Evolutionary conservation across 2,329 filamentous ascomycete genomes (phyloP).

Genomic region (Apiospora malaysiana): DNA sequence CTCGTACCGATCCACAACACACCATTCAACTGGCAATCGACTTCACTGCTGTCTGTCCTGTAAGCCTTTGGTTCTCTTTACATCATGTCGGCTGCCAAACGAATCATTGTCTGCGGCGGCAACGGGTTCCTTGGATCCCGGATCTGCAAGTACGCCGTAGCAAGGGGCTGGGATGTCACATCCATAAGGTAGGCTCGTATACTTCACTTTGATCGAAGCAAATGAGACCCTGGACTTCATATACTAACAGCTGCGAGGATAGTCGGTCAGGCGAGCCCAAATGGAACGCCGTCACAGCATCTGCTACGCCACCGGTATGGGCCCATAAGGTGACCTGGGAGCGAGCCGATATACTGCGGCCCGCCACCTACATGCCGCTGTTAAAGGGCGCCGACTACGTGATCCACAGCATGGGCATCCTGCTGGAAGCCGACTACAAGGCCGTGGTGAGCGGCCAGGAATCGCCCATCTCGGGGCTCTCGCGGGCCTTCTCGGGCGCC

Average conservation of each 20-base stretch:
- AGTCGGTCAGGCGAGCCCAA: slow-evolving; percentile 90
- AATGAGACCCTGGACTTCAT: neutral
- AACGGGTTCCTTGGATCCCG: slow-evolving; percentile 88
- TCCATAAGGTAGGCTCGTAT: slow-evolving; percentile 71
- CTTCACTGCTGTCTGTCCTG: neutral
- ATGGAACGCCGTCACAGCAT: slow-evolving; percentile 82
- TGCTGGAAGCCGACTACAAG: slow-evolving; percentile 98
- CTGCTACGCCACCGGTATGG: slow-evolving; percentile 75
- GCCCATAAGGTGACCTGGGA: slow-evolving; percentile 84
- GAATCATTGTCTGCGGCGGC: slow-evolving; percentile 88
- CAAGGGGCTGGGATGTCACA: slow-evolving; percentile 87
- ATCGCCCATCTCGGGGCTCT: slow-evolving; percentile 78
- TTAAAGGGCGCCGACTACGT: slow-evolving; percentile 82
- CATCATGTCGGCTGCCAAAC: slow-evolving; percentile 59
- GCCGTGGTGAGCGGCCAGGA: slow-evolving; percentile 84
- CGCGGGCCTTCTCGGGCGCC: slow-evolving; percentile 75
- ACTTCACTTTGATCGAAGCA: neutral
- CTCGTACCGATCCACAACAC: neutral
- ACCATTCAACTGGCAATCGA: neutral
- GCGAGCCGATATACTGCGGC: slow-evolving; percentile 84
- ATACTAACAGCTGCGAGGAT: neutral
- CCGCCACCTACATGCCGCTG: slow-evolving; percentile 77
- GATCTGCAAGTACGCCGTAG: slow-evolving; percentile 89
- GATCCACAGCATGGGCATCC: slow-evolving; percentile 93
- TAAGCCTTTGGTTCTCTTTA: neutral